Base-by-base conservation (phyloP, 75 land plant species). In the Adiantum capillusveneris region DNA sequence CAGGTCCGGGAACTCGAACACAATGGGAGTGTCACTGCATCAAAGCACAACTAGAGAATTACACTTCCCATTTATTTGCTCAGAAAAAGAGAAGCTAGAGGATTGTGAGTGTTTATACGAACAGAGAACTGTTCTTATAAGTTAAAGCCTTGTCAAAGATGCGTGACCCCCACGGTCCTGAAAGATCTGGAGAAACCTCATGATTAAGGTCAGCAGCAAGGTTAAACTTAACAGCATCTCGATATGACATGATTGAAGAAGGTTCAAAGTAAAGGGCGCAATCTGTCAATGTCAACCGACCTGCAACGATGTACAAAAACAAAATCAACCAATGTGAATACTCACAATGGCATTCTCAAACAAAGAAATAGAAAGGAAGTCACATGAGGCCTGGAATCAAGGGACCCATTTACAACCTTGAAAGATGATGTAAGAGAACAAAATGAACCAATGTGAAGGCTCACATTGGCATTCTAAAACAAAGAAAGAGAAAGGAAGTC, bases 111-210 rank as follows among this genome's bases (percentile, higher is more conserved):
- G 19, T 11, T 29, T n/a, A 27, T 17, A 27, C 2, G 5, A 26
- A 87, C 92, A 81, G 41, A 14, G 72, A 67, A 59, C 74, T 41
- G 11, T 84, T 75, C 52, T 79, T 74, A 41, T 76, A 79, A 9
- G 66, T 26, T 0, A 87, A 74, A 11, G 82, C 87, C 69, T 87
- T 87, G 66, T 87, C 88, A 63, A 73, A 87, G 21, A 87, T 70
- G 42, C 76, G 84, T 46, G 88, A 77, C 24, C 92, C 92, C 82
- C 82, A 87, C 9, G 92, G 92, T 6, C 92, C 92, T 18, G 88
- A 84, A 1, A 81, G 69, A 21, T 63, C 61, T 30, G 88, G 51
- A 59, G 63, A 78, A 0, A 84, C 82, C 65, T 48, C 64, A 11
- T 84, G 92, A 14, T 73, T 65, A 0, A 60, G 58, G 67, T 84